A percentile compares a stretch with the other conserved stretches of the same genome.
These are phyloP conservation scores for Scalesia atractyloides DNA, from an alignment of 129 eudicot species.

Conservation along the genomic window DNA sequence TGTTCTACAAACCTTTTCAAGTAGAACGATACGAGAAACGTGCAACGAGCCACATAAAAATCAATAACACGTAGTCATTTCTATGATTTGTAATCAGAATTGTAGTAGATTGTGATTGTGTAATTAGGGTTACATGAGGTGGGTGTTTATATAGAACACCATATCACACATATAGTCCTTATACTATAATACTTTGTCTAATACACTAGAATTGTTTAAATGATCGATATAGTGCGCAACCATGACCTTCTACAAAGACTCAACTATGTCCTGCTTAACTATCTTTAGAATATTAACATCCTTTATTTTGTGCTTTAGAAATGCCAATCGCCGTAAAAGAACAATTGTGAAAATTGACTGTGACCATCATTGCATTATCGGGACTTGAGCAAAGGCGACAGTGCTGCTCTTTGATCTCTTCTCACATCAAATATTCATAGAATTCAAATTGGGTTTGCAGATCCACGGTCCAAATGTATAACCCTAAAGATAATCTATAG, in stretches of 20 bases:
- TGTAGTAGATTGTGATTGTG: too few relatives aligned
- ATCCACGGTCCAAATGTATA: neutral
- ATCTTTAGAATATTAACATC: neutral
- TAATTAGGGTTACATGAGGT: too few relatives aligned
- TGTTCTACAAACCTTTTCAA: neutral
- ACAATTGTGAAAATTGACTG: neutral
- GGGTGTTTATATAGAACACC: too few relatives aligned
- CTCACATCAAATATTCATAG: slow-evolving; percentile 2
- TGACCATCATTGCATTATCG: neutral
- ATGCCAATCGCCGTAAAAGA: neutral
- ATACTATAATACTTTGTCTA: too few relatives aligned
- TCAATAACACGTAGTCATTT: neutral
- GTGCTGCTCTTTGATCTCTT: neutral
- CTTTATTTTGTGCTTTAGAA: neutral
- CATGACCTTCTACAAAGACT: too few relatives aligned
- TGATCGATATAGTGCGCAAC: too few relatives aligned
- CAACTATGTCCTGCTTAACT: neutral
- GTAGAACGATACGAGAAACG: neutral
- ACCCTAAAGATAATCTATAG: slow-evolving; percentile 7
- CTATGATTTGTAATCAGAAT: too few relatives aligned
- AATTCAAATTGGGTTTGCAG: neutral
- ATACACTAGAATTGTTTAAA: too few relatives aligned
- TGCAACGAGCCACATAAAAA: neutral
- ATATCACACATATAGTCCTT: too few relatives aligned
- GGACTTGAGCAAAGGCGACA: neutral